phyloP scores from a whole-genome alignment of 2,329 filamentous ascomycete species.

The Penicillium sp. region DNA sequence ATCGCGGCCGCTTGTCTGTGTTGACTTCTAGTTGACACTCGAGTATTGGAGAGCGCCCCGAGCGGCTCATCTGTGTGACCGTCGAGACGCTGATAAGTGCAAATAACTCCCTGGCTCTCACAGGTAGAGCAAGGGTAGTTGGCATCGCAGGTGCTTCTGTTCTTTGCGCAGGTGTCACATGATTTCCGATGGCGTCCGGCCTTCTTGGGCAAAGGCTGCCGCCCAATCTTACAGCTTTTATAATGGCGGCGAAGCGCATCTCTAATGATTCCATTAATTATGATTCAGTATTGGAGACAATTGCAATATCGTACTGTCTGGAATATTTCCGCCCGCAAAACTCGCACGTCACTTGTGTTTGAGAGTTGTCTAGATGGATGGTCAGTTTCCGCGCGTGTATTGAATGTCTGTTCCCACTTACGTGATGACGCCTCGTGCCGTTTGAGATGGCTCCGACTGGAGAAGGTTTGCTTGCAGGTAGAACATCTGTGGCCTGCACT shows the following conservation, averaged over 20 bases:
- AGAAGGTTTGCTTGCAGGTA: slow-evolving; percentile 3
- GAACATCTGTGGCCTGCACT: background rate
- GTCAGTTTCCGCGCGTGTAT: background rate
- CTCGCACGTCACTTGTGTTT: slow-evolving; percentile 4
- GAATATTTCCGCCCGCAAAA: slow-evolving; percentile 14
- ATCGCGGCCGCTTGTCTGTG: background rate
- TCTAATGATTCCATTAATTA: background rate
- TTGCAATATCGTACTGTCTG: slow-evolving; percentile 2
- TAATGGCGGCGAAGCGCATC: slow-evolving; percentile 15
- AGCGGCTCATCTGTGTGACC: background rate
- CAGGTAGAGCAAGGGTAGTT: background rate
- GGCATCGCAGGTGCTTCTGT: slow-evolving; percentile 5
- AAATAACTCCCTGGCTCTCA: background rate
- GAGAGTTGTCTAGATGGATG: background rate
- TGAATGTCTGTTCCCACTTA: background rate
- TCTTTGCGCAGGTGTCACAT: slow-evolving; percentile 10
- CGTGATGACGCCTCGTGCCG: slow-evolving; percentile 11
- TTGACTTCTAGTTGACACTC: background rate
- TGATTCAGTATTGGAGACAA: background rate
- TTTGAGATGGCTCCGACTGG: slow-evolving; percentile 7
- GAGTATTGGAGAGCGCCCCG: background rate
- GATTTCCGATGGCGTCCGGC: slow-evolving; percentile 13
- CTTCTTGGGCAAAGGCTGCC: background rate
- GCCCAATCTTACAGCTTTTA: slow-evolving; percentile 7
- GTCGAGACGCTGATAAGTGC: slow-evolving; percentile 6